Evolutionary conservation across 257 asterid genomes (phyloP), one percentile per base, ranked within the genome.

Genomic region (Nicotiana otophora): DNA sequence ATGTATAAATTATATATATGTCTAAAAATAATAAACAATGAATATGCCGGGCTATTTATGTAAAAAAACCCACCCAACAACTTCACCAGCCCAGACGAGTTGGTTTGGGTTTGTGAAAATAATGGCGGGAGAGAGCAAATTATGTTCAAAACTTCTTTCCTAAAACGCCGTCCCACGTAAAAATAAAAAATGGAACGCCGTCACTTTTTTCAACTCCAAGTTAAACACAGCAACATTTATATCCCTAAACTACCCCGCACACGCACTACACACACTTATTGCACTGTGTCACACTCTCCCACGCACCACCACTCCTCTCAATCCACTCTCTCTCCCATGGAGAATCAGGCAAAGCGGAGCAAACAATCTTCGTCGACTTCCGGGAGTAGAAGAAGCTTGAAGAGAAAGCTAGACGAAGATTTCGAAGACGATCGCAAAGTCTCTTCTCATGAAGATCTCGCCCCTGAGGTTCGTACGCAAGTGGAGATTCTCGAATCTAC

Each of bases 391-490:
- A 83, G 97, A 86, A 94, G 98, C 88, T 89, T 94, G 90, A 96
- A 91, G 92, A 84, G 99, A 61, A 96, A 96, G 84, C 94, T 90
- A 0, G 96, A 89, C 74, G 92, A 90, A 60, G 97, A 89, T 51
- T 87, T 88, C 83, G 92, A 89, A 54, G 93, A 84, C 33, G 91
- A 93, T 34, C 33, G 2, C 54, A 90, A 86, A 89, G 88, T 88
- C 89, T 94, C 86, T 10, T 83, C 89, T 84, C 91, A 84, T 46
- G 92, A 85, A 74, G 99, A 96, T 96, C 97, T 96, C 60, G 68
- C 36, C 12, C 81, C 53, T 12, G 89, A 89, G 60, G 74, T 89
- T 55, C 87, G 88, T 17, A 31, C 85, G 11, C 92, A 89, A 23
- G 88, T 87, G 10, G 83, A 81, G 70, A 81, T 89, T 83, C 90